phyloP scores from a whole-genome alignment of 306 rosid genomes.

The Citrullus colocynthis region DNA sequence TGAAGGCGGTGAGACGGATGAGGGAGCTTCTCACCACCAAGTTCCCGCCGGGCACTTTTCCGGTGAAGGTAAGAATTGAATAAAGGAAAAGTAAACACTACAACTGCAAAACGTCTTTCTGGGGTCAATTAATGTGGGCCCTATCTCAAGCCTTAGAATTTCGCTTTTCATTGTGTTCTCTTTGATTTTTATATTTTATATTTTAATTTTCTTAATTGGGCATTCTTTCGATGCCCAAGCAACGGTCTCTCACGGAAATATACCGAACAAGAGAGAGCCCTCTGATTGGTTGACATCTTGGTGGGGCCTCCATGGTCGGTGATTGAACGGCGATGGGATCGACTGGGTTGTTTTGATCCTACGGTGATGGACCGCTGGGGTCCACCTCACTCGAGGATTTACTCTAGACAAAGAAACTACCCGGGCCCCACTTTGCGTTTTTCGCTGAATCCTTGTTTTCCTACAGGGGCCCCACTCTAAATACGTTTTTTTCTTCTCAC shows the following conservation, averaged over 20 bases:
- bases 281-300: conserved; percentile 20
- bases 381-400: not conserved
- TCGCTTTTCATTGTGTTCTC: conserved; percentile 1
- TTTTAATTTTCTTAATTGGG: conserved; percentile 5
- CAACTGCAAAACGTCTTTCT: not conserved
- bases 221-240: conserved; percentile 27
- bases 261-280: conserved; percentile 6
- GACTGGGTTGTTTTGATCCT: not conserved
- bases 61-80: conserved; percentile 68
- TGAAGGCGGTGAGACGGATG: conserved; percentile 84
- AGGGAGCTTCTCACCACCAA: conserved; percentile 88
- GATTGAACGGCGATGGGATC: not conserved
- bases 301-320: conserved; percentile 12
- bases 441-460: not conserved
- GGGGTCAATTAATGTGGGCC: not conserved
- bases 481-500: not conserved
- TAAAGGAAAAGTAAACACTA: not conserved
- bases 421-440: not conserved
- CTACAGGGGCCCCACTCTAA: not conserved
- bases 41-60: conserved; percentile 87
- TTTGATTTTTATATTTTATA: not conserved
- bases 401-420: conserved; percentile 6
- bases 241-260: conserved; percentile 12
- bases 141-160: not conserved
- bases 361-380: not conserved